Conservation (phyloP, 257 asterid genomes). For the Osmanthus fragrans region DNA sequence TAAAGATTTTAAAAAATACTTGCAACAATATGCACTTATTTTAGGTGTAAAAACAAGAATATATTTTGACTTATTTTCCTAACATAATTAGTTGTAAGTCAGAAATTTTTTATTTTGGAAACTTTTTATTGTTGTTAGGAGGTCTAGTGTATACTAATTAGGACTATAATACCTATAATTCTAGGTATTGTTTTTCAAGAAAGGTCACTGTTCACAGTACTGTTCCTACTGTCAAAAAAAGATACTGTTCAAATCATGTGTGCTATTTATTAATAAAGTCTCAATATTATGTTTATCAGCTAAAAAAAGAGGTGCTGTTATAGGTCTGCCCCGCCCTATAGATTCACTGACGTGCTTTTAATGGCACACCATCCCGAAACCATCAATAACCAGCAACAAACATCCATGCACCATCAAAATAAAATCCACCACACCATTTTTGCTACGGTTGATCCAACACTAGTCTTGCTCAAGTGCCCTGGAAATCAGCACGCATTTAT, state of each 20-base stretch:
- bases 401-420: background rate
- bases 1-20: background rate
- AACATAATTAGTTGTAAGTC: background rate
- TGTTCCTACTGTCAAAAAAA: background rate
- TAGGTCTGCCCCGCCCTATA: background rate
- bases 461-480: background rate
- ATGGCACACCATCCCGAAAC: background rate
- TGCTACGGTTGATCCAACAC: background rate
- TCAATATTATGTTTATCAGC: background rate
- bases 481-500: background rate
- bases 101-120: background rate
- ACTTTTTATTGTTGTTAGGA: background rate
- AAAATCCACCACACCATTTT: background rate
- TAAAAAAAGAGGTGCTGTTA: background rate
- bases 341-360: background rate
- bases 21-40: background rate
- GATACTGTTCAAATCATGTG: background rate
- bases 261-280: background rate
- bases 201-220: background rate
- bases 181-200: background rate
- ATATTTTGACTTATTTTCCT: background rate
- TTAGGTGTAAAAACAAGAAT: background rate
- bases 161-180: background rate
- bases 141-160: background rate
- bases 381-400: background rate